Evolutionary conservation across 2,329 filamentous ascomycete species (phyloP).

Genomic region (Fusarium bulbicola): DNA sequence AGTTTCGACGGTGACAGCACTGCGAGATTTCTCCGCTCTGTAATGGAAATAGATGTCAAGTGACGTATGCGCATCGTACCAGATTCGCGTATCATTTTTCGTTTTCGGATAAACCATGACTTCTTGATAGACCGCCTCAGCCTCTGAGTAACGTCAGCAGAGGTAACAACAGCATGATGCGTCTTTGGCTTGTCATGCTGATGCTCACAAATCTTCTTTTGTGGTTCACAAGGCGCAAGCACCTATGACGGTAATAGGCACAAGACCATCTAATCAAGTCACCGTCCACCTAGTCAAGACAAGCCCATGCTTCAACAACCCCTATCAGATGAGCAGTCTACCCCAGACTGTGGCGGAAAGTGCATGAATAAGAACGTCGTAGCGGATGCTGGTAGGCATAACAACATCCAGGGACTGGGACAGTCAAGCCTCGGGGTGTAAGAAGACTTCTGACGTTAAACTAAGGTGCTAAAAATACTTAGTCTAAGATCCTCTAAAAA

Average conservation of each 20-base stretch:
- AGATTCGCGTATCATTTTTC: slow-evolving; percentile 16
- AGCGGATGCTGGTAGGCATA: slow-evolving; percentile 13
- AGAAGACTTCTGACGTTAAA: too few species aligned
- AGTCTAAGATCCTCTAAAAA: too few species aligned
- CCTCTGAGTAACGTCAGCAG: slow-evolving; percentile 24
- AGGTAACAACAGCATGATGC: neutral
- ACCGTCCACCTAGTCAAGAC: neutral
- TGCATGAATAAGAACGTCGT: slow-evolving; percentile 7
- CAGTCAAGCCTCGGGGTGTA: neutral
- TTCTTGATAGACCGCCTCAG: slow-evolving; percentile 12
- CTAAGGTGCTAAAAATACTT: too few species aligned
- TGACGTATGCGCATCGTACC: slow-evolving; percentile 23
- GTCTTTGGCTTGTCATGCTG: neutral
- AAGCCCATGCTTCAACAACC: slow-evolving; percentile 15
- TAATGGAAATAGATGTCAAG: slow-evolving; percentile 3
- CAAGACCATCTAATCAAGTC: neutral
- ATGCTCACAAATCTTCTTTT: neutral
- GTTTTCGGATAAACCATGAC: slow-evolving; percentile 23
- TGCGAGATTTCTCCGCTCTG: slow-evolving; percentile 9
- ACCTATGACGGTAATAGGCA: slow-evolving; percentile 1
- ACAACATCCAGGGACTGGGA: neutral
- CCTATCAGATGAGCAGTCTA: slow-evolving; percentile 18
- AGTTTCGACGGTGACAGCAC: neutral
- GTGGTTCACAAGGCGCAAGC: neutral
- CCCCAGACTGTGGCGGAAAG: slow-evolving; percentile 28